Evolutionary conservation across 2,329 filamentous ascomycete genomes (phyloP).

Genomic region (Penicillium crustosum): DNA sequence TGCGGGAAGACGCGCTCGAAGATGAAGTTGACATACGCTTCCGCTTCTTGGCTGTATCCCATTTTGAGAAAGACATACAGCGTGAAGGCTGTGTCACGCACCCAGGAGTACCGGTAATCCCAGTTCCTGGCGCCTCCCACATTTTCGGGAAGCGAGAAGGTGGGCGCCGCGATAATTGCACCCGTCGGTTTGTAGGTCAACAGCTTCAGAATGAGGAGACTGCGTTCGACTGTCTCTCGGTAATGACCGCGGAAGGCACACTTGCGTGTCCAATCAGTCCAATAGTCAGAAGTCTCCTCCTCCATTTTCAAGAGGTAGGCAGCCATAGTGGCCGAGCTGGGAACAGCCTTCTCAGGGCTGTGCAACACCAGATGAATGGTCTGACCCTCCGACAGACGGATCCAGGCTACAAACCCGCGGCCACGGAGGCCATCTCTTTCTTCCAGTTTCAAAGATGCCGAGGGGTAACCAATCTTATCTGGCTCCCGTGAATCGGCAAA

Average conservation of each 20-base stretch:
- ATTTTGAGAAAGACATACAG: constrained; percentile 74
- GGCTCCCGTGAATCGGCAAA: constrained; percentile 62
- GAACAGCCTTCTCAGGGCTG: constrained; percentile 59
- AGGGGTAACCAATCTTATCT: constrained; percentile 47
- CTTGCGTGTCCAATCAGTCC: constrained; percentile 71
- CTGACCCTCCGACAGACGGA: constrained; percentile 65
- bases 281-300: constrained; percentile 68
- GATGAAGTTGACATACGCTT: constrained; percentile 77
- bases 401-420: constrained; percentile 61
- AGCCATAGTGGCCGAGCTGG: constrained; percentile 59
- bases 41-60: constrained; percentile 72
- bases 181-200: constrained; percentile 77
- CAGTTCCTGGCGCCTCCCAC: constrained; percentile 63
- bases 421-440: constrained; percentile 55
- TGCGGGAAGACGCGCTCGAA: constrained; percentile 61
- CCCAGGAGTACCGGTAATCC: constrained; percentile 64
- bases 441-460: constrained; percentile 57
- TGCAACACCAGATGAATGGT: constrained; percentile 68
- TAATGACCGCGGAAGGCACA: constrained; percentile 71
- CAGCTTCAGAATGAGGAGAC: constrained; percentile 72
- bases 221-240: constrained; percentile 69
- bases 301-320: constrained; percentile 62
- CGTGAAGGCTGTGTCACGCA: constrained; percentile 74
- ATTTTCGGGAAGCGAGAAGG: constrained; percentile 74
- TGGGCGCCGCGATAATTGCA: constrained; percentile 73